Evolutionary conservation across 2,329 filamentous ascomycete genomes (phyloP).

Genomic region (Sclerotinia glacialis): DNA sequence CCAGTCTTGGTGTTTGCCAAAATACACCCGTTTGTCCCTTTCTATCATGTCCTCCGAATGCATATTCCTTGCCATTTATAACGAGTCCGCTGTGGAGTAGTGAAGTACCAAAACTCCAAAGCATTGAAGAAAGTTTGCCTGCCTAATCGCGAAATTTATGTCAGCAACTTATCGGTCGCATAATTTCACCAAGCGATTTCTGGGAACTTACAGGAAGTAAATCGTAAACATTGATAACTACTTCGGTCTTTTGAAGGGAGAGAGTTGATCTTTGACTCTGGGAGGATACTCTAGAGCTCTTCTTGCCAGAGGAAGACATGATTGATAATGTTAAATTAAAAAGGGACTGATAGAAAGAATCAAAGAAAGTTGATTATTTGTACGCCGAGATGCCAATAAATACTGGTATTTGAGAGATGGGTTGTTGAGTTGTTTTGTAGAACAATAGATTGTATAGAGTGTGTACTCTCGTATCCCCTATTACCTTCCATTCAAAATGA

Average conservation of each 20-base stretch:
- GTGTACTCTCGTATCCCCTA: not conserved
- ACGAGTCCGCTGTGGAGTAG: constrained; percentile 82
- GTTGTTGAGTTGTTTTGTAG: not conserved
- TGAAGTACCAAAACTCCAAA: constrained; percentile 75
- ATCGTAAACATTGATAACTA: constrained; percentile 76
- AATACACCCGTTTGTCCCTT: constrained; percentile 74
- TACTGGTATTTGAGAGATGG: not conserved
- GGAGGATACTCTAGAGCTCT: constrained; percentile 32
- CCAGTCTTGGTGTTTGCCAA: constrained; percentile 69
- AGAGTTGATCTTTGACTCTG: constrained; percentile 60
- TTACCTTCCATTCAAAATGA: not conserved
- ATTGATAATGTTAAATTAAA: constrained; percentile 15
- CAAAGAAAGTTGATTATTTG: not conserved
- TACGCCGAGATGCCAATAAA: not conserved
- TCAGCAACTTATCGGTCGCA: not conserved
- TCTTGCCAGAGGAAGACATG: constrained; percentile 32
- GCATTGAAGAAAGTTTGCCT: constrained; percentile 68
- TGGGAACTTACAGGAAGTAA: constrained; percentile 59
- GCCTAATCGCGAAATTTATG: constrained; percentile 48
- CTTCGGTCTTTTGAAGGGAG: constrained; percentile 68
- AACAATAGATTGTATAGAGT: not conserved
- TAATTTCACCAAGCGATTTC: not conserved
- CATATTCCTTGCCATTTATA: constrained; percentile 77
- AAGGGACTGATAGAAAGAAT: no score
- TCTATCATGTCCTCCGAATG: constrained; percentile 77